Conservation (phyloP, 2,329 filamentous ascomycete genomes). For the Pestalotiopsis sp. region DNA sequence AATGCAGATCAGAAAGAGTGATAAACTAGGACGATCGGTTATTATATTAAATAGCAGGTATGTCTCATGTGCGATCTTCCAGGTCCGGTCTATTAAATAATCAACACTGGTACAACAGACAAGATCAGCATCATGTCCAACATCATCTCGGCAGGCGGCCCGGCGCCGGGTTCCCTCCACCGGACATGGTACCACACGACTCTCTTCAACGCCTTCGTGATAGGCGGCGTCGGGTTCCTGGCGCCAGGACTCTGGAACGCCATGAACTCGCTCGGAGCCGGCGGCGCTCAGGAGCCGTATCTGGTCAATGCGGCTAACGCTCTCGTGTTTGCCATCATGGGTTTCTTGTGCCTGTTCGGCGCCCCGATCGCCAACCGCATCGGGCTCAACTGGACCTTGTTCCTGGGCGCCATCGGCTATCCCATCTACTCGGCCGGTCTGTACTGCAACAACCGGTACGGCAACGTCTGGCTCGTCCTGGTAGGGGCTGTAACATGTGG, state of each 20-base stretch:
- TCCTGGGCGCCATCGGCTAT: slow-evolving; percentile 37
- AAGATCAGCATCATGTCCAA: not conserved
- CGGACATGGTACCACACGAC: slow-evolving; percentile 51
- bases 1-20: not conserved
- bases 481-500: slow-evolving; percentile 72
- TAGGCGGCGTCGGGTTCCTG: slow-evolving; percentile 55
- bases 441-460: slow-evolving; percentile 47
- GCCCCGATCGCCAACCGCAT: slow-evolving; percentile 36
- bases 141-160: not conserved
- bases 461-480: slow-evolving; percentile 67
- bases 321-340: slow-evolving; percentile 39
- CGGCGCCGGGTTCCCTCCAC: slow-evolving; percentile 12
- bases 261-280: slow-evolving; percentile 56
- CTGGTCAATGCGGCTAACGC: slow-evolving; percentile 43
- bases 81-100: not conserved
- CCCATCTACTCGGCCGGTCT: slow-evolving; percentile 38
- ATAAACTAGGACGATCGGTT: not conserved
- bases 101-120: not conserved
- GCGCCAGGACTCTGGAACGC: slow-evolving; percentile 58
- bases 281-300: slow-evolving; percentile 53
- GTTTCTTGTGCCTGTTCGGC: slow-evolving; percentile 36
- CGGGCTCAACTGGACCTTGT: slow-evolving; percentile 34
- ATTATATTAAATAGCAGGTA: not conserved
- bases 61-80: not conserved
- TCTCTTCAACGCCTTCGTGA: slow-evolving; percentile 56